phyloP scores from a whole-genome alignment of 805 yeast species.

The Barnettozyma salicaria region DNA sequence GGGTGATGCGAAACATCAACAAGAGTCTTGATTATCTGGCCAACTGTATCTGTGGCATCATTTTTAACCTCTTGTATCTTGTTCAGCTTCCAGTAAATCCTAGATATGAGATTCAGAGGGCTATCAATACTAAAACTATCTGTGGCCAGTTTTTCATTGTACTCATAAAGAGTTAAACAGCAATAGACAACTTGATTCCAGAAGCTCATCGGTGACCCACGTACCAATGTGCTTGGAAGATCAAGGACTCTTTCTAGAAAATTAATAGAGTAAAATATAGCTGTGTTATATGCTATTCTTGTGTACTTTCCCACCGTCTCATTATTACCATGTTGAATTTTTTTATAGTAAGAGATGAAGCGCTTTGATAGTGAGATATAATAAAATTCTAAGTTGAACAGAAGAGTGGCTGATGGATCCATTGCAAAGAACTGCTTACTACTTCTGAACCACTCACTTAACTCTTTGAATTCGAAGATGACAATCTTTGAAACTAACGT shows the following conservation, averaged over 20 bases:
- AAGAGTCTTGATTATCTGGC: conserved; percentile 45
- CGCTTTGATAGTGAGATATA: conserved; percentile 37
- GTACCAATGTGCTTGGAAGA: conserved; percentile 40
- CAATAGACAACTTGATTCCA: conserved; percentile 50
- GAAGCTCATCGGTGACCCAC: conserved; percentile 50
- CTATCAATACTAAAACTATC: conserved; percentile 33
- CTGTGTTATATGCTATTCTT: conserved; percentile 33
- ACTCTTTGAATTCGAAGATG: conserved; percentile 17
- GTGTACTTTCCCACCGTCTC: conserved; percentile 22
- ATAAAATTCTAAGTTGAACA: conserved; percentile 44
- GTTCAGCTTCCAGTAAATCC: conserved; percentile 53
- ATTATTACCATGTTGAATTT: conserved; percentile 13
- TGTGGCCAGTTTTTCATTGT: conserved; percentile 32
- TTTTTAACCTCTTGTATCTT: conserved; percentile 50
- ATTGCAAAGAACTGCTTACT: conserved; percentile 41
- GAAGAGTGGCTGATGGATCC: conserved; percentile 43
- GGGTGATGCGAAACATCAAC: conserved; percentile 26
- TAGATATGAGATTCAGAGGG: conserved; percentile 42
- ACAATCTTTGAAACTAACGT: too few relatives aligned
- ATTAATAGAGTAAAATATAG: conserved; percentile 40
- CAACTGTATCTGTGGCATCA: conserved; percentile 57
- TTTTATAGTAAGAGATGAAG: conserved; percentile 30
- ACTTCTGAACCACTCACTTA: conserved; percentile 38
- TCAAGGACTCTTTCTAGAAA: conserved; percentile 39
- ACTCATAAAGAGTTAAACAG: conserved; percentile 46